Evolutionary conservation across 768 basidiomycete genomes (phyloP).

Genomic region (Kwoniella bestiolae): DNA sequence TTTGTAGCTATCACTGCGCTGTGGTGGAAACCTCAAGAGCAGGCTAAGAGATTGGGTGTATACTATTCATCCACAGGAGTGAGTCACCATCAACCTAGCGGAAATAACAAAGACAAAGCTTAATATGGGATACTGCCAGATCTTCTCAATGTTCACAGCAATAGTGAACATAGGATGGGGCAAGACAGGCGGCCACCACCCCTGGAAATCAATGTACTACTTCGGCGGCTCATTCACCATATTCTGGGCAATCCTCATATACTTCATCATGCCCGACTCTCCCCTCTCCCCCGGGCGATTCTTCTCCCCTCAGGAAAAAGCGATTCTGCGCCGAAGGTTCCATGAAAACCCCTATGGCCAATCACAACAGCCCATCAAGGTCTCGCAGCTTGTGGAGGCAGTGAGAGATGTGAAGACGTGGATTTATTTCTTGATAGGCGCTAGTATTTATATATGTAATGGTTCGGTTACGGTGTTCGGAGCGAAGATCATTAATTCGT

Average conservation of each 20-base stretch:
- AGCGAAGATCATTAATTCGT: conserved; percentile 55
- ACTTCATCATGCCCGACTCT: conserved; percentile 53
- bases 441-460: conserved; percentile 53
- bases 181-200: conserved; percentile 30
- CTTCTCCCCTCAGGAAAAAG: conserved; percentile 48
- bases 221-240: conserved; percentile 57
- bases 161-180: conserved; percentile 58
- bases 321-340: conserved; percentile 36
- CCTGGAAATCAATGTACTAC: conserved; percentile 57
- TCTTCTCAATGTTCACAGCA: conserved; percentile 57
- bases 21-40: conserved; percentile 58
- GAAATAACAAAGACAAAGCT: no score
- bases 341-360: conserved; percentile 41
- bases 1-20: conserved; percentile 57
- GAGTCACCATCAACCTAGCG: conserved; percentile 1
- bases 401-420: conserved; percentile 55
- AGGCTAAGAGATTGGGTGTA: conserved; percentile 55
- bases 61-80: conserved; percentile 56
- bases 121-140: no score
- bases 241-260: conserved; percentile 51
- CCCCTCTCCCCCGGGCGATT: conserved; percentile 47
- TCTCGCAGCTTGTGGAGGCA: conserved; percentile 52
- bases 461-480: conserved; percentile 56
- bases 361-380: conserved; percentile 38
- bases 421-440: conserved; percentile 54